These are phyloP conservation scores for Eragrostis nindensis DNA, from an alignment of 176 grass and related monocot genomes.

Conservation along the genomic window DNA sequence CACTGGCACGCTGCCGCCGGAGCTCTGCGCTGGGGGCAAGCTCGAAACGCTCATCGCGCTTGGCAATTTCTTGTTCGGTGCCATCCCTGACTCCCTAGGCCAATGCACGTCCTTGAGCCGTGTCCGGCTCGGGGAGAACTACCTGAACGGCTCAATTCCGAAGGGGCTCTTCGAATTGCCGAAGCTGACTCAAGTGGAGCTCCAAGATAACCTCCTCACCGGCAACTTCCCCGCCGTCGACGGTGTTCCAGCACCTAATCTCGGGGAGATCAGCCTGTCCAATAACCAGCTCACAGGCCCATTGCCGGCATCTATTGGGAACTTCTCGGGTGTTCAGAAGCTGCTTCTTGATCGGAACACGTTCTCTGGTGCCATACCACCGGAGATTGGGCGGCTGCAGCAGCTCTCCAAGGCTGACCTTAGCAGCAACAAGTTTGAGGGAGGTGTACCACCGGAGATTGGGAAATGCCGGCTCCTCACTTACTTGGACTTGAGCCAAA, in stretches of 20 bases:
- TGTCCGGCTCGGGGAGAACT: conserved; percentile 70
- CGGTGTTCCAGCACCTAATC: conserved; percentile 46
- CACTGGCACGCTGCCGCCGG: conserved; percentile 72
- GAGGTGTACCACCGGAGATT: conserved; percentile 67
- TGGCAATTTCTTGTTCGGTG: conserved; percentile 68
- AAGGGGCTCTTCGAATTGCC: conserved; percentile 53
- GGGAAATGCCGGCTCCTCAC: conserved; percentile 87
- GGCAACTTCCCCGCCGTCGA: conserved; percentile 66
- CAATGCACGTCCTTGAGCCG: conserved; percentile 65
- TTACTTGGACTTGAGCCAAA: conserved; percentile 83
- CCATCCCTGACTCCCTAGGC: conserved; percentile 69
- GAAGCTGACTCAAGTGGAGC: conserved; percentile 85
- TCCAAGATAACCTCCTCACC: conserved; percentile 90
- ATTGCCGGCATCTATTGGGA: conserved; percentile 77
- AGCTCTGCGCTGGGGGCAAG: conserved; percentile 59
- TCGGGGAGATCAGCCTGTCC: conserved; percentile 87
- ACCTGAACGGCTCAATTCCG: conserved; percentile 76
- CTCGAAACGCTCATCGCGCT: conserved; percentile 72
- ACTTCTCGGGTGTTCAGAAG: conserved; percentile 90
- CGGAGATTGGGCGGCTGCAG: conserved; percentile 81
- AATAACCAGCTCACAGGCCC: conserved; percentile 77
- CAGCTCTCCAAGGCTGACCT: conserved; percentile 91
- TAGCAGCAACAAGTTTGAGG: conserved; percentile 79
- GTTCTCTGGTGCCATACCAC: conserved; percentile 64
- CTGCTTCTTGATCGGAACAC: conserved; percentile 85